Conservation (phyloP, 768 basidiomycete genomes). For the Lentinula raphanica region DNA sequence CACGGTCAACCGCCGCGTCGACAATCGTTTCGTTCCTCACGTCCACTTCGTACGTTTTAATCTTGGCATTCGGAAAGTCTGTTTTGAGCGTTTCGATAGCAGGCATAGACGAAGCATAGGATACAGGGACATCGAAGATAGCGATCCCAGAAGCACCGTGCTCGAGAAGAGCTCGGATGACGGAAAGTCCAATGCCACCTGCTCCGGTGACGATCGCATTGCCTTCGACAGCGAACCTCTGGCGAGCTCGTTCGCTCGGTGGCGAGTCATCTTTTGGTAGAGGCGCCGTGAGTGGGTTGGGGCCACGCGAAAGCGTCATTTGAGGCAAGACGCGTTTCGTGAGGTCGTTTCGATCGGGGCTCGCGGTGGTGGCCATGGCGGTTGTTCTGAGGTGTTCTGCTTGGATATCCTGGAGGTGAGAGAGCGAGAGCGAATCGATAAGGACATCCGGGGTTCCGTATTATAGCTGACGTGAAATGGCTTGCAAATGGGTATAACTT, state of each 20-base stretch:
- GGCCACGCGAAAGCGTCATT: conserved; percentile 26
- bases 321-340: conserved; percentile 23
- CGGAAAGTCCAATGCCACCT: conserved; percentile 31
- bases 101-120: conserved; percentile 18
- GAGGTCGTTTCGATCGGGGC: conserved; percentile 17
- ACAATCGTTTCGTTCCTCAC: conserved; percentile 27
- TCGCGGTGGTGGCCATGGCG: background rate
- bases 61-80: conserved; percentile 29
- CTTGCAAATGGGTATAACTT: too few relatives aligned
- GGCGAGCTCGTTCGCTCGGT: conserved; percentile 22
- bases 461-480: too few relatives aligned
- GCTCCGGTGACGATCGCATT: conserved; percentile 43
- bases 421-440: too few relatives aligned
- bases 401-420: too few relatives aligned
- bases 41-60: conserved; percentile 29
- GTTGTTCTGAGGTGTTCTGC: background rate
- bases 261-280: conserved; percentile 7
- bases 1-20: conserved; percentile 15
- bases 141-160: conserved; percentile 35
- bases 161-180: conserved; percentile 36
- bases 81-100: conserved; percentile 14
- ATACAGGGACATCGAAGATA: conserved; percentile 24
- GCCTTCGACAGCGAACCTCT: conserved; percentile 32
- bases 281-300: conserved; percentile 27
- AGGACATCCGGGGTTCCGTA: background rate